phyloP scores from a whole-genome alignment of 1,284 basidiomycete species.

The Cryptococcus sp. region DNA sequence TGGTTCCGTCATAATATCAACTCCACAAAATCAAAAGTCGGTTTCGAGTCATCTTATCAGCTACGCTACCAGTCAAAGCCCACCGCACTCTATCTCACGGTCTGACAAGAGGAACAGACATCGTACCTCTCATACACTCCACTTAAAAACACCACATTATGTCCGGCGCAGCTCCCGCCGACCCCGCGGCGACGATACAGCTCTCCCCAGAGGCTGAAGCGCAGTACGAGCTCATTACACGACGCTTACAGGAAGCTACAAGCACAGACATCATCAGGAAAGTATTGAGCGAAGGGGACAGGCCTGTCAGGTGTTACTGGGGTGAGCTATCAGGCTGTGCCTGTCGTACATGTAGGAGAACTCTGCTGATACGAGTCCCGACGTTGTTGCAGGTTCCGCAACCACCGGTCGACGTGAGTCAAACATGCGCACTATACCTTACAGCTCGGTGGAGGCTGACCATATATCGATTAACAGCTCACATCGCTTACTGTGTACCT shows the following conservation, averaged over 20 bases:
- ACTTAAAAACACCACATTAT: conserved; percentile 4
- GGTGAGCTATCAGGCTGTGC: conserved; percentile 62
- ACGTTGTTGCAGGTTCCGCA: conserved; percentile 69
- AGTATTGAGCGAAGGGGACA: conserved; percentile 73
- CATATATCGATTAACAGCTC: conserved; percentile 61
- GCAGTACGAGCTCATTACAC: conserved; percentile 82
- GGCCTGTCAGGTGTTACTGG: conserved; percentile 80
- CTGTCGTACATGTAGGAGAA: neutral
- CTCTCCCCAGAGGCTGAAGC: conserved; percentile 56
- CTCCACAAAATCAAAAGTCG: neutral
- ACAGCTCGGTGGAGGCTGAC: conserved; percentile 9
- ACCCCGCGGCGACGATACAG: conserved; percentile 27
- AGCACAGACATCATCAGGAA: conserved; percentile 81
- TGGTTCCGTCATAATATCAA: neutral
- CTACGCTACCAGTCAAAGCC: neutral
- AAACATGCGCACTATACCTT: neutral
- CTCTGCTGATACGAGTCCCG: conserved; percentile 7
- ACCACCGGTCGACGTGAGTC: conserved; percentile 88
- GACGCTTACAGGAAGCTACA: conserved; percentile 84
- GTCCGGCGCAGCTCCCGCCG: conserved; percentile 30
- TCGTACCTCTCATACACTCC: too few relatives aligned
- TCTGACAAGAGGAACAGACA: too few relatives aligned
- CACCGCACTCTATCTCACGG: too few relatives aligned
- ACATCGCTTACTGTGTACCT: conserved; percentile 96
- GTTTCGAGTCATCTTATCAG: conserved; percentile 2